Base-by-base conservation (phyloP, 306 rosid species). In the Vigna reflexopilosa region DNA sequence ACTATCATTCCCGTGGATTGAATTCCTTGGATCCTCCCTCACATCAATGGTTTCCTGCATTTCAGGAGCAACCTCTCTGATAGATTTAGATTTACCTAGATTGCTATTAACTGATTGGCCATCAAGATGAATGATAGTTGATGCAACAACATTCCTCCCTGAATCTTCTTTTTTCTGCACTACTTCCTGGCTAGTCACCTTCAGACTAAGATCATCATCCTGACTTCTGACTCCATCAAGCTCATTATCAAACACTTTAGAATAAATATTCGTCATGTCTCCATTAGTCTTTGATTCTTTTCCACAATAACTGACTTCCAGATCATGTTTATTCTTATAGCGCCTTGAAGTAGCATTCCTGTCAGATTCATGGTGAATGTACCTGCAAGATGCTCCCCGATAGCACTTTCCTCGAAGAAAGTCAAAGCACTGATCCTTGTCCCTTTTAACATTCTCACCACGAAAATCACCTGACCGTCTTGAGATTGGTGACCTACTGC, bases 331-430 rank as follows among this genome's bases (percentile, higher is more conserved):
- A 85, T 86, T 85, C 84, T 83, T 84, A 40, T 76, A 77, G 50
- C 64, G 79, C 87, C 91, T 89, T 72, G 95, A 86, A 82, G 86
- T 82, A 77, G 88, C 83, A 83, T 61, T 91, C 87, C 67, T 88
- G 32, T 77, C 88, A 75, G 85, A 79, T 81, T 91, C 96, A 78
- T 76, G 87, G 90, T 95, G 99, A 79, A 72, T 30, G 79, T 86
- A 95, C 77, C 91, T 86, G 79, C 99, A 95, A 34, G 88, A 87
- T 28, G 85, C 91, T 83, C 99, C 99, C 14, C 98, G 91, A 51
- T 75, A 62, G 86, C 99, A 95, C 87, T 74, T 95, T 59, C 98
- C 97, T 73, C 89, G 86, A 69, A 68, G 79, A 83, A 92, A 95
- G 85, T 87, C 86, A 28, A 88, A 91, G 81, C 98, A 95, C 67